phyloP scores from a whole-genome alignment of 257 asterid species.

The Jacaranda mimosifolia region DNA sequence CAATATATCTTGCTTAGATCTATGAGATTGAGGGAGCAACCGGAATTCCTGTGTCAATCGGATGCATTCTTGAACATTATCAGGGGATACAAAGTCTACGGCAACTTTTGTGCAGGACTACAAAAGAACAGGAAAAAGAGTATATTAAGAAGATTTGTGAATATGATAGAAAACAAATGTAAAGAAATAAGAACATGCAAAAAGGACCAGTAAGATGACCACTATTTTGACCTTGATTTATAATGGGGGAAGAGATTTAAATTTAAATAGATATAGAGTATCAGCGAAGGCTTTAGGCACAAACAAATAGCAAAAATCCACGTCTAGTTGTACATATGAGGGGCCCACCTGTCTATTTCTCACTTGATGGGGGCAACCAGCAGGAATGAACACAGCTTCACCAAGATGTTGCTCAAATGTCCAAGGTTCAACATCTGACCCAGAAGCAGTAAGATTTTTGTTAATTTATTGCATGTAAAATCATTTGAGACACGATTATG shows the following conservation, averaged over 20 bases:
- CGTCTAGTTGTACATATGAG: conserved; percentile 1
- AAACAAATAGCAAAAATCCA: neutral
- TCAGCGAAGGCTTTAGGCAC: no score
- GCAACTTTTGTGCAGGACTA: conserved; percentile 89
- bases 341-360: conserved; percentile 69
- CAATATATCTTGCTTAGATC: conserved; percentile 73
- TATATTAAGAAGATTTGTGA: conserved; percentile 17
- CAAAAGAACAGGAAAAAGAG: neutral
- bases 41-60: conserved; percentile 75
- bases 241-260: neutral
- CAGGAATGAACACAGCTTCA: conserved; percentile 90
- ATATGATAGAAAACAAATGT: neutral
- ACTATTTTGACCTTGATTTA: neutral
- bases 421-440: conserved; percentile 85
- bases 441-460: neutral
- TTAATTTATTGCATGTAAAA: conserved; percentile 31
- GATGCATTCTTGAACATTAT: conserved; percentile 67
- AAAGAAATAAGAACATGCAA: conserved; percentile 11
- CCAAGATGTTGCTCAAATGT: conserved; percentile 86
- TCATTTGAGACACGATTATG: conserved; percentile 9
- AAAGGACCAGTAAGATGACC: conserved; percentile 3
- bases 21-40: conserved; percentile 64
- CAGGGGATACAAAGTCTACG: conserved; percentile 84
- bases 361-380: conserved; percentile 95
- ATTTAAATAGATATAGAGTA: no score